Evolutionary conservation across 78 protist genomes (phyloP).

Genomic region (Mantamonas sphyraenae): DNA sequence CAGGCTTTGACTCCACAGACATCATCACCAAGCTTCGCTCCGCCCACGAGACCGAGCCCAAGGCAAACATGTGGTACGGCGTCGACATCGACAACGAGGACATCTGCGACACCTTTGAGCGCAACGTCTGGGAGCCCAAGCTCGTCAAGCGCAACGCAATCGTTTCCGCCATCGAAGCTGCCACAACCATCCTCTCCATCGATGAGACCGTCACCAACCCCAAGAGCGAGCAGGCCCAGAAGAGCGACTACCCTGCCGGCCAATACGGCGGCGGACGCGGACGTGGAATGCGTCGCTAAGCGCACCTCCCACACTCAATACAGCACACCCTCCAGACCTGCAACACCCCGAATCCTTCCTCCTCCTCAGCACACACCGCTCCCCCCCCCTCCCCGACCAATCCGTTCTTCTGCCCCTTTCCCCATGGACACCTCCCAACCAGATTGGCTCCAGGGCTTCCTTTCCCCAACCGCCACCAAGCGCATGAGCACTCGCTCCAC

Average conservation of each 20-base stretch:
- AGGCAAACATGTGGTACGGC: conserved; percentile 79
- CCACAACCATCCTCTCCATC: conserved; percentile 93
- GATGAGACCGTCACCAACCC: conserved; percentile 95
- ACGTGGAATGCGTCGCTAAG: conserved; percentile 31
- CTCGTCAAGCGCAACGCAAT: conserved; percentile 89
- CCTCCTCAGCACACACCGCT: no score
- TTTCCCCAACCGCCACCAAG: no score
- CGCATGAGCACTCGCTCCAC: no score
- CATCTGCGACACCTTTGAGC: conserved; percentile 84
- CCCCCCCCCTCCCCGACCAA: no score
- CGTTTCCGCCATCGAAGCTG: conserved; percentile 97
- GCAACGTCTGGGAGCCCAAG: conserved; percentile 97
- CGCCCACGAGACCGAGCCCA: not conserved
- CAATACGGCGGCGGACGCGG: conserved; percentile 36
- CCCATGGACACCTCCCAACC: no score
- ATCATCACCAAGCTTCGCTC: conserved; percentile 94
- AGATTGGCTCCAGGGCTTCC: no score
- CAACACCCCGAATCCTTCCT: no score
- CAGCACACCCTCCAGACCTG: no score
- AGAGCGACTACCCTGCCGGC: conserved; percentile 32
- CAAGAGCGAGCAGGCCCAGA: conserved; percentile 58
- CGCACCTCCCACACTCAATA: no score
- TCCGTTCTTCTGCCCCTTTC: no score
- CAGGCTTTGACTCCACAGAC: conserved; percentile 97
- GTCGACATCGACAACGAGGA: conserved; percentile 94